Conservation (phyloP, 225 moss, liverwort and hornwort species). For the Thuidium tamariscinum region DNA sequence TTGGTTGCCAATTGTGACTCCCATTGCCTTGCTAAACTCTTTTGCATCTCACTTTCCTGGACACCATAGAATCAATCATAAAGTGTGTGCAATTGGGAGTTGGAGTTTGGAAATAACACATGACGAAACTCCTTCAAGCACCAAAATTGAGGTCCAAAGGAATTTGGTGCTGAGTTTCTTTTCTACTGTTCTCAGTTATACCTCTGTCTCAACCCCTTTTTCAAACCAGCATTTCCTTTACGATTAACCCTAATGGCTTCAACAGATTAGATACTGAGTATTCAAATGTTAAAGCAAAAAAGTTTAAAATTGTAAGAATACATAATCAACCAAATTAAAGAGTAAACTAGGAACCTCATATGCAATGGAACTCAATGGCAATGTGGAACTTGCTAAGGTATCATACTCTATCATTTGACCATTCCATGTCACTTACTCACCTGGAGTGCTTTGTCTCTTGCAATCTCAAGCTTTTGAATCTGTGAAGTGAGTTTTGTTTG, state of each 20-base stretch:
- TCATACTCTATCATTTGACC: not conserved
- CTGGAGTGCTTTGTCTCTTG: not conserved
- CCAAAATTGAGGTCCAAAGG: no score
- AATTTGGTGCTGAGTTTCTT: no score
- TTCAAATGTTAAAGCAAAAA: not conserved
- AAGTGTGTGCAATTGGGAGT: no score
- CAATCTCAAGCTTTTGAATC: conserved; percentile 5
- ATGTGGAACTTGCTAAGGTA: not conserved
- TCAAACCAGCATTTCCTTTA: no score
- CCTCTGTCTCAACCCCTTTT: no score
- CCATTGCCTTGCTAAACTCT: not conserved
- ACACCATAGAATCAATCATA: no score
- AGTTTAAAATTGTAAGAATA: not conserved
- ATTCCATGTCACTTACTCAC: not conserved
- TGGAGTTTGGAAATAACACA: no score
- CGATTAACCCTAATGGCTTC: no score
- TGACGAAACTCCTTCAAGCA: no score
- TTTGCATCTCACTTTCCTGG: conserved; percentile 24
- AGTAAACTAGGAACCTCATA: not conserved
- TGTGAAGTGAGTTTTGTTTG: not conserved
- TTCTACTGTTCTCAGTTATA: no score
- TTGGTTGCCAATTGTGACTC: conserved; percentile 6
- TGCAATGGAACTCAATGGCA: not conserved
- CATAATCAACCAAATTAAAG: not conserved
- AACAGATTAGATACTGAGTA: not conserved